A percentile compares a stretch with the other conserved stretches of the same genome.
Evolutionary conservation across 2,329 filamentous ascomycete species (phyloP).

Genomic region (Metarhizium anisopliae): DNA sequence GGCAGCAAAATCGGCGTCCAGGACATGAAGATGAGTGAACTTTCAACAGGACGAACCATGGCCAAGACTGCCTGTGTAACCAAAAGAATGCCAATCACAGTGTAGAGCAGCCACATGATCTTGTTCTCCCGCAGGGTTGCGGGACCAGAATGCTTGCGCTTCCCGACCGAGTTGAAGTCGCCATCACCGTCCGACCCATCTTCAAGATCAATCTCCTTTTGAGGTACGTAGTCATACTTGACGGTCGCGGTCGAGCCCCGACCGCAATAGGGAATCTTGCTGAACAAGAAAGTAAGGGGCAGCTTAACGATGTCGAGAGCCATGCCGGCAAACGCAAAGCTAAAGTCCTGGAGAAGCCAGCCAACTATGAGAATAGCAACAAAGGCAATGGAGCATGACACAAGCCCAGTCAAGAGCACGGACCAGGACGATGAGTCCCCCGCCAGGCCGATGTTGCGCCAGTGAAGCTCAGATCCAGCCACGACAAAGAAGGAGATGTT

Average conservation of each 20-base stretch:
- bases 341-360: constrained; percentile 14
- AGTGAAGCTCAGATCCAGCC: constrained; percentile 19
- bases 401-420: constrained; percentile 17
- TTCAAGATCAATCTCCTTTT: constrained; percentile 9
- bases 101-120: constrained; percentile 9
- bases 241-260: background rate
- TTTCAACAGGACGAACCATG: constrained; percentile 20
- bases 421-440: constrained; percentile 15
- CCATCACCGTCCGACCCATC: constrained; percentile 8
- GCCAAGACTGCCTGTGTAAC: constrained; percentile 15
- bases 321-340: constrained; percentile 11
- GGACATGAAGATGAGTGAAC: constrained; percentile 24
- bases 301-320: constrained; percentile 12
- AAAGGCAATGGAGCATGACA: constrained; percentile 10
- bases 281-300: constrained; percentile 8
- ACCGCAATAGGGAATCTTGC: constrained; percentile 8
- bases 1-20: constrained; percentile 25
- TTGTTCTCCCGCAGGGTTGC: background rate
- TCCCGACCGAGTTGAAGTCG: constrained; percentile 1
- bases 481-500: constrained; percentile 23
- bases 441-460: constrained; percentile 18
- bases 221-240: constrained; percentile 9
- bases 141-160: background rate
- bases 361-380: constrained; percentile 8
- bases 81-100: constrained; percentile 15